Conservation (phyloP, 768 basidiomycete genomes). For the Mrakia blollopis region DNA sequence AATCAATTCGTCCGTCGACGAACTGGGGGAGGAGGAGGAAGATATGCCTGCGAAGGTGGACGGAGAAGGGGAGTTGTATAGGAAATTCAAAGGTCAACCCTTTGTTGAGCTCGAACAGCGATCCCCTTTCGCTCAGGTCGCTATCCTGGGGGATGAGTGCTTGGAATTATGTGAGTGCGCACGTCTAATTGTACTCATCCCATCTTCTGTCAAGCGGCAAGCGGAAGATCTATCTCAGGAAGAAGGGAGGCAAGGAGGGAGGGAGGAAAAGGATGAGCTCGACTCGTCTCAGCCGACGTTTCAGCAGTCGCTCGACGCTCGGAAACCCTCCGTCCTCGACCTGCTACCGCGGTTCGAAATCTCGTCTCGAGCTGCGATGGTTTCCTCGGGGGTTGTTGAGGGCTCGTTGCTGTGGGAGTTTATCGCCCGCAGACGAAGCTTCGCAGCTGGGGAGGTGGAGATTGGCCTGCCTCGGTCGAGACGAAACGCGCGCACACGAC, state of each 20-base stretch:
- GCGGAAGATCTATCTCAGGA: no score
- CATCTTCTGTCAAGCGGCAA: no score
- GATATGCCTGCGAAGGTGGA: background rate
- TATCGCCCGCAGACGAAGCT: no score
- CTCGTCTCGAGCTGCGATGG: no score
- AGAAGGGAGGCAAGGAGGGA: background rate
- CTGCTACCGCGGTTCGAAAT: background rate
- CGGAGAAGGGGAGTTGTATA: background rate
- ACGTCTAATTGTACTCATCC: no score
- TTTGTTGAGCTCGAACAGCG: background rate
- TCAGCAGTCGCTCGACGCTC: background rate
- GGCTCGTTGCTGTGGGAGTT: no score
- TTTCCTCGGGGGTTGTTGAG: no score
- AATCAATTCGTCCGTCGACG: background rate
- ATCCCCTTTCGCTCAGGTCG: background rate
- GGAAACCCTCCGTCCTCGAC: background rate
- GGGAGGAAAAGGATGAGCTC: background rate
- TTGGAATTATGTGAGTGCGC: conserved; percentile 23
- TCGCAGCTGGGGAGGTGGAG: no score
- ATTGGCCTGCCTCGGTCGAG: no score
- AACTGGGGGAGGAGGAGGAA: background rate
- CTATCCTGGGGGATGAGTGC: background rate
- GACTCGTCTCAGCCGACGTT: no score
- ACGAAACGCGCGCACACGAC: background rate
- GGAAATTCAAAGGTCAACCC: background rate